phyloP scores from a whole-genome alignment of 2,329 filamentous ascomycete genomes.

The Fusarium globosum region DNA sequence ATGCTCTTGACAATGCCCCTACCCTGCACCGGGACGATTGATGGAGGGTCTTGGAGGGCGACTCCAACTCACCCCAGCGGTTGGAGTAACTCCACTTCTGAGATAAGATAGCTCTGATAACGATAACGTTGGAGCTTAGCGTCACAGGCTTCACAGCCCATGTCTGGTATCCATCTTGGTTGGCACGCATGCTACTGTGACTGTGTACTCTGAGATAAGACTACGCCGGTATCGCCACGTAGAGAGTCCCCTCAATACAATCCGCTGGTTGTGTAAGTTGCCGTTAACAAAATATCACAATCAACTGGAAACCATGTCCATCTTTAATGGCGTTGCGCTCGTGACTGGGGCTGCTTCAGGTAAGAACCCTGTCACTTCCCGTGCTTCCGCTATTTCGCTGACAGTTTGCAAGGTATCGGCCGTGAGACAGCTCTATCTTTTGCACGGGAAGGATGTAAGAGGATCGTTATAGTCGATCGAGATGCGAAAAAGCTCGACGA shows the following conservation, averaged over 20 bases:
- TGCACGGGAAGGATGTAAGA: neutral
- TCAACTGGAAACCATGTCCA: neutral
- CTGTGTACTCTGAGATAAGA: neutral
- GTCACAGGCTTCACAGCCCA: neutral
- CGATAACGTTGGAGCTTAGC: constrained; percentile 11
- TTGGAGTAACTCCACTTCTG: neutral
- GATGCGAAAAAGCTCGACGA: neutral
- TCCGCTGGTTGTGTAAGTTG: rapidly evolving
- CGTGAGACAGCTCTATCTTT: constrained; percentile 6
- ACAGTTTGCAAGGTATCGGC: constrained; percentile 3
- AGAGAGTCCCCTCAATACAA: neutral
- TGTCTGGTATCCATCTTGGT: neutral
- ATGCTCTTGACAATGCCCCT: neutral
- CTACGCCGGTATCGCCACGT: neutral
- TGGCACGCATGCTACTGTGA: neutral
- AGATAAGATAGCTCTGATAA: neutral
- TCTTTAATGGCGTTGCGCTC: constrained; percentile 21
- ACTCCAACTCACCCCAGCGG: neutral
- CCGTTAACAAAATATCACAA: rapidly evolving
- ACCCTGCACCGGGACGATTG: neutral
- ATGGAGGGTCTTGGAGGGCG: neutral
- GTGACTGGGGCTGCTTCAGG: constrained; percentile 22
- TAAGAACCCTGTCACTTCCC: neutral
- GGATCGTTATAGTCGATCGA: neutral
- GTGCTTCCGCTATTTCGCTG: neutral